Percentiles rank a stretch among this genome's conserved stretches.
These are phyloP conservation scores for Sphaerulina musiva DNA, from an alignment of 2,329 filamentous ascomycete species.

Conservation along the genomic window DNA sequence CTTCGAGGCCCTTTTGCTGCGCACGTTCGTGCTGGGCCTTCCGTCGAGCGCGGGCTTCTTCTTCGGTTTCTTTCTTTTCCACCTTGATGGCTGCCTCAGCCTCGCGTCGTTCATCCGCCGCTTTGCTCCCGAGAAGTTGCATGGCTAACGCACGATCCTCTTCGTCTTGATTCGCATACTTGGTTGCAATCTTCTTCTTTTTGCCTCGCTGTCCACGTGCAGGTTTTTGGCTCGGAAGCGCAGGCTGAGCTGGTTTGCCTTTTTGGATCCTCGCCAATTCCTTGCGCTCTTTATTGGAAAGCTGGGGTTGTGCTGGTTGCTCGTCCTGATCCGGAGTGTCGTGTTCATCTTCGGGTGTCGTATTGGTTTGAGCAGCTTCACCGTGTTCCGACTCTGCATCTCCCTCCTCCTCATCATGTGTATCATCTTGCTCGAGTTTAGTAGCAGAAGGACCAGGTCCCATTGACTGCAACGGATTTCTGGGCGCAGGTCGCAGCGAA, in stretches of 20 bases:
- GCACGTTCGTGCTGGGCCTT: conserved; percentile 72
- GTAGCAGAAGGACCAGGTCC: not conserved
- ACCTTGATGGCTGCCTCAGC: conserved; percentile 54
- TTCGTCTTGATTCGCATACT: conserved; percentile 91
- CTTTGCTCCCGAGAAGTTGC: conserved; percentile 71
- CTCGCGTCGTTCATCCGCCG: conserved; percentile 60
- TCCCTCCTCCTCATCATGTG: conserved; percentile 24
- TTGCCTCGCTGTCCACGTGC: conserved; percentile 70
- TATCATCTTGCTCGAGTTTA: conserved; percentile 16
- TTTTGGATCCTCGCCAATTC: conserved; percentile 13
- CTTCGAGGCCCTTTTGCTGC: conserved; percentile 66
- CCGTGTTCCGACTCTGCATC: conserved; percentile 34
- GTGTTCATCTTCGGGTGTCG: conserved; percentile 8
- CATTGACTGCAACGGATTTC: conserved; percentile 38
- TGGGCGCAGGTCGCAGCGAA: conserved; percentile 14
- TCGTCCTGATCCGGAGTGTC: conserved; percentile 2
- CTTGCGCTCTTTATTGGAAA: conserved; percentile 34
- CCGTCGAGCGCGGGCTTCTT: conserved; percentile 66
- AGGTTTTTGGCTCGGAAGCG: conserved; percentile 15
- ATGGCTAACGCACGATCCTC: conserved; percentile 83
- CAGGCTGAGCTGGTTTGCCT: conserved; percentile 14
- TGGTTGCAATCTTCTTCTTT: conserved; percentile 77
- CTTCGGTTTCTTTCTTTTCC: conserved; percentile 57
- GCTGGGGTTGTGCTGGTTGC: conserved; percentile 30
- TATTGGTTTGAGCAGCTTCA: conserved; percentile 27